phyloP scores from a whole-genome alignment of 345 rosid species.

The Brassica juncea region DNA sequence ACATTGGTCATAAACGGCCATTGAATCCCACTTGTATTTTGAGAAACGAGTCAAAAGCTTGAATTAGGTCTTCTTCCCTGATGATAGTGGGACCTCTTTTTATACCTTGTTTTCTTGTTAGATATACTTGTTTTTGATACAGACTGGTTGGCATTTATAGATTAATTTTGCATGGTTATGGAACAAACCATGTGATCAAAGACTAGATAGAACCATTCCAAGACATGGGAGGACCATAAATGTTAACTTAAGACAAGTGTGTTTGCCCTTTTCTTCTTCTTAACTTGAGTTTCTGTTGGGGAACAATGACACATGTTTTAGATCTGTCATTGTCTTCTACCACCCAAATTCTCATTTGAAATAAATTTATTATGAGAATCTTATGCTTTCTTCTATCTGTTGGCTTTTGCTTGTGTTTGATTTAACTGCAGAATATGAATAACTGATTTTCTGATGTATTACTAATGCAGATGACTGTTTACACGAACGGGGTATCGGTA shows the following conservation, averaged over 20 bases:
- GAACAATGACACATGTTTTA: background rate
- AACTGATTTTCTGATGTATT: background rate
- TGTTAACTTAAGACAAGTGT: background rate
- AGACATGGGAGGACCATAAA: conserved; percentile 1
- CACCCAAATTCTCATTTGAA: background rate
- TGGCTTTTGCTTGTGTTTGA: background rate
- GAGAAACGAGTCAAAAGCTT: background rate
- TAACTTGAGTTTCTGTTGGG: background rate
- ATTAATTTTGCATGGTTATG: background rate
- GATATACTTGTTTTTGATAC: background rate
- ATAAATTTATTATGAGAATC: background rate
- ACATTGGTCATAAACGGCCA: background rate
- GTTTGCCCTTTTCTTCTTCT: background rate
- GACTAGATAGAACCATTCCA: background rate
- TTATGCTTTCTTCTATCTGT: background rate
- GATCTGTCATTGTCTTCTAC: background rate
- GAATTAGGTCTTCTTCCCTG: background rate
- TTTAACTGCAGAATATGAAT: background rate
- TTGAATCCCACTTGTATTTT: background rate
- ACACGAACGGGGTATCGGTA: background rate
- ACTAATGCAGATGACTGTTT: background rate
- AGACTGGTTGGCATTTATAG: background rate
- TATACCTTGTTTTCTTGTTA: background rate
- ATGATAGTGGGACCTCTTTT: background rate
- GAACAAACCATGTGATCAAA: background rate